phyloP scores from a whole-genome alignment of 306 rosid genomes.

The Cotoneaster glaucophyllus region DNA sequence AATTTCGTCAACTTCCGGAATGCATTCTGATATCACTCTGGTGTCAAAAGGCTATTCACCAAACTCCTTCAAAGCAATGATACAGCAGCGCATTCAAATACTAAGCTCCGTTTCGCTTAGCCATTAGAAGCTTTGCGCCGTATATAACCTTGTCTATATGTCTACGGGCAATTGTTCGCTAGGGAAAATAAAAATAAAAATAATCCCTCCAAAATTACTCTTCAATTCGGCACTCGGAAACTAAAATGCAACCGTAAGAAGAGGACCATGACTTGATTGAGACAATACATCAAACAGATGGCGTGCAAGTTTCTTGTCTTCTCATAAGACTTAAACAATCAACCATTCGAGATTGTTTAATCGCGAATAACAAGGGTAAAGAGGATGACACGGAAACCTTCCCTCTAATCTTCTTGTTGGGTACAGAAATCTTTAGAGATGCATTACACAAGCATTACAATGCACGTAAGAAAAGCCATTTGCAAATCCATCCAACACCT shows the following conservation, averaged over 20 bases:
- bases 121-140: slow-evolving; percentile 18
- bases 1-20: slow-evolving; percentile 39
- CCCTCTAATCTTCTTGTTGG: neutral
- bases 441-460: too few relatives aligned
- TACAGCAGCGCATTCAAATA: slow-evolving; percentile 30
- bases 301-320: too few relatives aligned
- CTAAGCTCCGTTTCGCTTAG: slow-evolving; percentile 21
- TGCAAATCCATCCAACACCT: too few relatives aligned
- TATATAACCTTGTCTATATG: slow-evolving; percentile 10
- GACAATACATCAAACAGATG: slow-evolving; percentile 17
- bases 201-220: neutral
- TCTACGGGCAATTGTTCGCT: slow-evolving; percentile 29
- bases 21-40: slow-evolving; percentile 42
- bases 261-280: neutral
- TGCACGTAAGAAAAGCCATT: too few relatives aligned
- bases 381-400: neutral
- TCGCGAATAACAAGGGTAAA: neutral
- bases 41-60: slow-evolving; percentile 21
- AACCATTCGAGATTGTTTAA: neutral
- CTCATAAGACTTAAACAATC: too few relatives aligned
- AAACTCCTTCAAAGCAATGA: slow-evolving; percentile 41
- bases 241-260: neutral
- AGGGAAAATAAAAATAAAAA: neutral
- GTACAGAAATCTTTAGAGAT: neutral
- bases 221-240: neutral